Conservation (phyloP, 2,329 filamentous ascomycete species). For the Sporothrix sp. region DNA sequence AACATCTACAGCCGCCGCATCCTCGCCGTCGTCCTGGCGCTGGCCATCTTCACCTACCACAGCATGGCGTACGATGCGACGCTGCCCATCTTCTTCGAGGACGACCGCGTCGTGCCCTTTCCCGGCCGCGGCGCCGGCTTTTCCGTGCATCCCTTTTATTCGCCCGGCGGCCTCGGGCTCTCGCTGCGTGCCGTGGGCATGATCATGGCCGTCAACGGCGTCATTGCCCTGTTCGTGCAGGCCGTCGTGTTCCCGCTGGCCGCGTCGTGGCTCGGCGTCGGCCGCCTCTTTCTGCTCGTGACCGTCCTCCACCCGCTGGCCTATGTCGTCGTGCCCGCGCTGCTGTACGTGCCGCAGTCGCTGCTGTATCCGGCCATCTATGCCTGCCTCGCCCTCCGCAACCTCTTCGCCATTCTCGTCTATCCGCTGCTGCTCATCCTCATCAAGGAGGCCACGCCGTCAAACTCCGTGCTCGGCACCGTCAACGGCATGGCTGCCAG, state of each 20-base stretch:
- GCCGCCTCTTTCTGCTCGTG: slow-evolving; percentile 48
- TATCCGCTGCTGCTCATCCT: slow-evolving; percentile 58
- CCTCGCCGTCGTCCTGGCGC: slow-evolving; percentile 65
- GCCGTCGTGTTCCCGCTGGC: slow-evolving; percentile 56
- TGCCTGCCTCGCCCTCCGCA: slow-evolving; percentile 45
- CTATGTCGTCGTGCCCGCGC: slow-evolving; percentile 49
- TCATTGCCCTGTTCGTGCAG: slow-evolving; percentile 65
- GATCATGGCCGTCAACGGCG: slow-evolving; percentile 43
- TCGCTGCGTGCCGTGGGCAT: slow-evolving; percentile 53
- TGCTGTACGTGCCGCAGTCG: slow-evolving; percentile 45
- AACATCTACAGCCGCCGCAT: slow-evolving; percentile 52
- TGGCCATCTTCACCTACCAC: slow-evolving; percentile 89
- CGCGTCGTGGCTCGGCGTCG: slow-evolving; percentile 49
- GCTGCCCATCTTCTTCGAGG: slow-evolving; percentile 86
- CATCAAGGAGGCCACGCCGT: slow-evolving; percentile 56
- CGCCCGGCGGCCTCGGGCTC: slow-evolving; percentile 52
- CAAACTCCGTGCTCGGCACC: slow-evolving; percentile 46
- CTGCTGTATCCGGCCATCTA: slow-evolving; percentile 50
- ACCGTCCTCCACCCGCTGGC: slow-evolving; percentile 52
- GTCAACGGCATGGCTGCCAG: slow-evolving; percentile 59
- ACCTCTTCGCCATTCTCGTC: slow-evolving; percentile 52
- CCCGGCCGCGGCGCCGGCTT: slow-evolving; percentile 18
- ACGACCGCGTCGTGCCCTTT: slow-evolving; percentile 43
- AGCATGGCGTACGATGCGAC: slow-evolving; percentile 93
- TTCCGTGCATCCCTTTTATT: slow-evolving; percentile 38